These are phyloP conservation scores for Backusella psychrophila DNA, from an alignment of 192 early-diverging fungal genomes.

Conservation along the genomic window DNA sequence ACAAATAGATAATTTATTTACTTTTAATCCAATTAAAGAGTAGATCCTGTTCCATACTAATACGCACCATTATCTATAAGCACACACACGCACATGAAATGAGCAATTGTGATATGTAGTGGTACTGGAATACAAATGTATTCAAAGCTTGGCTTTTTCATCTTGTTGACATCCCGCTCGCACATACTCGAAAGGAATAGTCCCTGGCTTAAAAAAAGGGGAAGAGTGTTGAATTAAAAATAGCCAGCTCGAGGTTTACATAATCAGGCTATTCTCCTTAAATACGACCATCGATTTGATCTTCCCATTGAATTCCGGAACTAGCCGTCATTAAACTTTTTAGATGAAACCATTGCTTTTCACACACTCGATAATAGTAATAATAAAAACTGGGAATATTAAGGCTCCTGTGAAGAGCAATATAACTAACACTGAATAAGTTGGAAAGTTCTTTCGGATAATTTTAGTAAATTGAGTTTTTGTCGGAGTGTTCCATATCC, in stretches of 20 bases:
- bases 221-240: not conserved
- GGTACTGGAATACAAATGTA: not conserved
- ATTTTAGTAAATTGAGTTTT: not conserved
- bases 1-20: not conserved
- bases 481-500: not conserved
- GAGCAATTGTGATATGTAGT: not conserved
- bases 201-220: not conserved
- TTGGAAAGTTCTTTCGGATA: not conserved
- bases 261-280: not conserved
- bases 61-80: not conserved
- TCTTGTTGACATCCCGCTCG: not conserved
- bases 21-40: not conserved
- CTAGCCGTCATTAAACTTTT: not conserved
- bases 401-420: not conserved
- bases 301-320: not conserved
- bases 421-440: not conserved
- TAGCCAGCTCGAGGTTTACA: not conserved
- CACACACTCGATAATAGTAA: not conserved
- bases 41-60: not conserved
- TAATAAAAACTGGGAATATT: not conserved
- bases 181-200: not conserved
- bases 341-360: not conserved
- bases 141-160: not conserved
- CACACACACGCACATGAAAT: not conserved
- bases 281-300: not conserved